A percentile compares a stretch with the other conserved stretches of the same genome.
These are phyloP conservation scores for Candida boidinii DNA, from an alignment of 805 yeast species.

Conservation along the genomic window DNA sequence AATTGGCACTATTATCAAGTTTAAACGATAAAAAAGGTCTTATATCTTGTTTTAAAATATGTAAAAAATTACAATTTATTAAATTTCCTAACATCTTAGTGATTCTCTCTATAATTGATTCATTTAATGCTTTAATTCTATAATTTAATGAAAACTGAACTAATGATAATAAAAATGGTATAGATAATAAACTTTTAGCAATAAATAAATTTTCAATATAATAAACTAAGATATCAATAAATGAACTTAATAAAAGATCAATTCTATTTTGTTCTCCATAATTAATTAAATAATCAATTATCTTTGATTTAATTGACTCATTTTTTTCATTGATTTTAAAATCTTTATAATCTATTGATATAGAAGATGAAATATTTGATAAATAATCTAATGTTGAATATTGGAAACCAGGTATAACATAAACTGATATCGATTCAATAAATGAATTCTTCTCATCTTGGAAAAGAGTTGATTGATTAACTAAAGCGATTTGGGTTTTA, in stretches of 20 bases:
- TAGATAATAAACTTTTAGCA: conserved; percentile 22
- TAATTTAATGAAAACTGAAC: conserved; percentile 47
- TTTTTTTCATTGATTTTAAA: conserved; percentile 19
- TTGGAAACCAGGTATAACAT: conserved; percentile 27
- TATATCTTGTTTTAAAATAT: conserved; percentile 22
- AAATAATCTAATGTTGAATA: conserved; percentile 25
- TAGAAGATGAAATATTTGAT: conserved; percentile 23
- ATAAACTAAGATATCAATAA: conserved; percentile 26
- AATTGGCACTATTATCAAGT: no score
- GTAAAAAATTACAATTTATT: conserved; percentile 14
- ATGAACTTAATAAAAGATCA: conserved; percentile 38
- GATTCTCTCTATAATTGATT: conserved; percentile 24
- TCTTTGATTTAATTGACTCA: conserved; percentile 20
- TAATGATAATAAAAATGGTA: conserved; percentile 56
- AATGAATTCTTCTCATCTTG: conserved; percentile 32
- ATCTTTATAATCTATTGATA: conserved; percentile 17
- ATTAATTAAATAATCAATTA: conserved; percentile 34
- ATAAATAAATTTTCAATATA: conserved; percentile 18
- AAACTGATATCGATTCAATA: conserved; percentile 25
- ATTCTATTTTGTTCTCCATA: conserved; percentile 36
- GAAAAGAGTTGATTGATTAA: conserved; percentile 22
- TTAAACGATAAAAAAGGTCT: no score
- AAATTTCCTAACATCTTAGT: conserved; percentile 19
- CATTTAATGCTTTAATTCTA: conserved; percentile 52
- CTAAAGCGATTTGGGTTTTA: conserved; percentile 13